Percentiles rank a stretch among this genome's conserved stretches.
Conservation (phyloP, 2,329 filamentous ascomycete species). For the Penicillium griseofulvum region DNA sequence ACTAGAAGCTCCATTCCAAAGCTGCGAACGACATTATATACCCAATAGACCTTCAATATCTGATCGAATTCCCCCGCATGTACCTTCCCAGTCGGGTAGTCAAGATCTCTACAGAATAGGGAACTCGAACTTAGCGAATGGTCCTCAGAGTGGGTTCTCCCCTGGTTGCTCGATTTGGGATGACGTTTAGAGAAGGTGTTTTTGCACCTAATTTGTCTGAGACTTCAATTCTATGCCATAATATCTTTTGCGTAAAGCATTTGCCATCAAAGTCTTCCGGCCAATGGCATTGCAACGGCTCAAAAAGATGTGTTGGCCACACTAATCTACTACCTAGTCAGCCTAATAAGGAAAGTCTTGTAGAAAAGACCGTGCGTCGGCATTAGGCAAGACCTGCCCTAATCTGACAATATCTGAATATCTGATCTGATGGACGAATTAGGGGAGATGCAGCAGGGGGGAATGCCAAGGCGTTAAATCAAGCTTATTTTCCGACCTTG, state of each 20-base stretch:
- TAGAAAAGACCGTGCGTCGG: not conserved
- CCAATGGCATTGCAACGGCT: conserved; percentile 13
- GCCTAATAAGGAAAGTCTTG: conserved; percentile 4
- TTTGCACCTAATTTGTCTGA: not conserved
- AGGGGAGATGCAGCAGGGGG: not conserved
- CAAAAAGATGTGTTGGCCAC: not conserved
- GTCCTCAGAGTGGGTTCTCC: conserved; percentile 14
- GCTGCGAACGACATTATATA: conserved; percentile 17
- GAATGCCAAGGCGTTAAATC: conserved; percentile 8
- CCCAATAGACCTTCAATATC: conserved; percentile 7
- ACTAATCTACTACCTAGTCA: not conserved
- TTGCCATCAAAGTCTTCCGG: not conserved
- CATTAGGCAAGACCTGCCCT: conserved; percentile 1
- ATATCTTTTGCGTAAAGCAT: conserved; percentile 20
- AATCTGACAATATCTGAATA: conserved; percentile 4
- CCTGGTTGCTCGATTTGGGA: conserved; percentile 12
- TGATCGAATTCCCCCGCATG: conserved; percentile 20
- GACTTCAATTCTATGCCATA: conserved; percentile 8
- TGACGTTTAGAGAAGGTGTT: conserved; percentile 18
- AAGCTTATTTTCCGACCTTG: conserved; percentile 14
- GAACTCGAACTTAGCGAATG: conserved; percentile 10
- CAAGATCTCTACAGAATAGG: conserved; percentile 6
- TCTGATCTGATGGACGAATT: not conserved
- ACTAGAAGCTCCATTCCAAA: not conserved
- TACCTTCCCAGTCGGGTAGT: conserved; percentile 26